Evolutionary conservation across 805 yeast species (phyloP).

Genomic region (Brettanomyces anomalus): DNA sequence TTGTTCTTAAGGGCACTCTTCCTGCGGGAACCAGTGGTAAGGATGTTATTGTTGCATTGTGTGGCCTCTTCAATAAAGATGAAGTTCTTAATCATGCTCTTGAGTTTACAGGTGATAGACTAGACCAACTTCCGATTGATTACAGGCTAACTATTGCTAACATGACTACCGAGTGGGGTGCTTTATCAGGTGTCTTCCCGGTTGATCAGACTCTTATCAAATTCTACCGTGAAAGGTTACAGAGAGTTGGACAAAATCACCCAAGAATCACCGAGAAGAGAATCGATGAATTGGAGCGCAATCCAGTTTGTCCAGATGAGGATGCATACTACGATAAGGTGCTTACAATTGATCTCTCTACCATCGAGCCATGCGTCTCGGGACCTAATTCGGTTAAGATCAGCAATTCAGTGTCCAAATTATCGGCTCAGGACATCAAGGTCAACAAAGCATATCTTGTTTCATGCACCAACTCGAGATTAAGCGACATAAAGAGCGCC

Average conservation of each 20-base stretch:
- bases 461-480: constrained; percentile 94
- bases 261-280: constrained; percentile 69
- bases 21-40: constrained; percentile 91
- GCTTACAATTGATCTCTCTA: constrained; percentile 66
- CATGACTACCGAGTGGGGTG: constrained; percentile 99
- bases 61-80: constrained; percentile 88
- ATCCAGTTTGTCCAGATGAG: constrained; percentile 45
- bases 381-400: constrained; percentile 98
- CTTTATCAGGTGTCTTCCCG: constrained; percentile 95
- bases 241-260: constrained; percentile 42
- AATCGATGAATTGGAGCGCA: constrained; percentile 39
- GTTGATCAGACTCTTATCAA: constrained; percentile 70
- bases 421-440: constrained; percentile 63
- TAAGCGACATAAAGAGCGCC: constrained; percentile 89
- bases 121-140: constrained; percentile 63
- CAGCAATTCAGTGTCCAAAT: constrained; percentile 66
- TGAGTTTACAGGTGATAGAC: constrained; percentile 82
- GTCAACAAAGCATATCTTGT: constrained; percentile 94
- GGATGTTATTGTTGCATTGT: constrained; percentile 91
- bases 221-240: constrained; percentile 64
- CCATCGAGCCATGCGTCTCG: constrained; percentile 80
- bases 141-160: constrained; percentile 89
- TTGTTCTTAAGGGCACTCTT: constrained; percentile 71
- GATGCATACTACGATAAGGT: constrained; percentile 88
- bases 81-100: constrained; percentile 91